Conservation (phyloP, 495 filamentous ascomycete species). For the Durotheca rogersii region DNA sequence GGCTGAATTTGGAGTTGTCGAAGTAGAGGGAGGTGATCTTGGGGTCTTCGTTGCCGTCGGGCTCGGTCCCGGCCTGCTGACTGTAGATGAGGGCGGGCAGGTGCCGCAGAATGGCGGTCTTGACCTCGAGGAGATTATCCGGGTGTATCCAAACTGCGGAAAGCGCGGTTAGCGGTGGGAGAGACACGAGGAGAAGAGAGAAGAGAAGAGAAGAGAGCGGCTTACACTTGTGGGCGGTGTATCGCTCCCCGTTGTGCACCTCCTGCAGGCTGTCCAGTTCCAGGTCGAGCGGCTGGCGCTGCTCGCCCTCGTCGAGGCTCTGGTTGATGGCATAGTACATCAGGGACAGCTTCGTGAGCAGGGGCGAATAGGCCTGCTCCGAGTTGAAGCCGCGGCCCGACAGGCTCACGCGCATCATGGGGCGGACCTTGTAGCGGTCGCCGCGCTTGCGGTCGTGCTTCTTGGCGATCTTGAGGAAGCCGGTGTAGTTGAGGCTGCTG, state of each 20-base stretch:
- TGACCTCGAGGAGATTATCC: constrained; percentile 93
- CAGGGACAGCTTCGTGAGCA: constrained; percentile 84
- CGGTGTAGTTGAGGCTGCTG: constrained; percentile 94
- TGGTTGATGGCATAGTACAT: constrained; percentile 96
- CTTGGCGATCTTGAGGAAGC: constrained; percentile 96
- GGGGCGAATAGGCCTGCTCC: constrained; percentile 81
- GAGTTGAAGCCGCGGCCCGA: constrained; percentile 89
- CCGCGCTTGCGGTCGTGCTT: constrained; percentile 94
- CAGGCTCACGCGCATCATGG: constrained; percentile 85
- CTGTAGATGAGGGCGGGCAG: constrained; percentile 92
- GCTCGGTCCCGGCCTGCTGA: constrained; percentile 75
- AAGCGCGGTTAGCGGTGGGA: constrained; percentile 18
- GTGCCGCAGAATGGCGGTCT: constrained; percentile 87
- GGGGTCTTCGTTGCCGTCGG: constrained; percentile 75
- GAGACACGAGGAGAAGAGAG: too few relatives aligned
- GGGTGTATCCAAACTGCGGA: constrained; percentile 83
- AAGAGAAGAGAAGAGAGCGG: too few relatives aligned
- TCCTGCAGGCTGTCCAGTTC: constrained; percentile 44
- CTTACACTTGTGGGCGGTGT: constrained; percentile 86
- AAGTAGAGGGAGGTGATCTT: constrained; percentile 96
- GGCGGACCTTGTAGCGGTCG: constrained; percentile 76
- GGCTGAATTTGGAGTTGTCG: constrained; percentile 77
- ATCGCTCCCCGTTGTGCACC: constrained; percentile 61
- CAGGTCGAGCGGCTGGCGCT: constrained; percentile 31
- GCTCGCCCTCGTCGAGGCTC: constrained; percentile 59